Conservation (phyloP, 257 asterid genomes). For the Nicotiana undulata region DNA sequence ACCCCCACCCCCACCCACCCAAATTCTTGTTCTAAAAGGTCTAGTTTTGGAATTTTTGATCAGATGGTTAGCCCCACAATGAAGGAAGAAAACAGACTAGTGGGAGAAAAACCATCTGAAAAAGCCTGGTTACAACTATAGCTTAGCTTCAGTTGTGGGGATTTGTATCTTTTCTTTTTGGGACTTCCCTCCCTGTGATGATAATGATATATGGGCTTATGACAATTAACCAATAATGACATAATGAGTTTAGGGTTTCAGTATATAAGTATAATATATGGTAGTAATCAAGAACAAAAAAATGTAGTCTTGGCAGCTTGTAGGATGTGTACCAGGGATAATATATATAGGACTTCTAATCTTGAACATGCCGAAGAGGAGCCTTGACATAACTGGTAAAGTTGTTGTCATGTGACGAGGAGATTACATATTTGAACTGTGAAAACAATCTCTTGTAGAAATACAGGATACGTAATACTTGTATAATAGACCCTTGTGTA, state of each 20-base stretch:
- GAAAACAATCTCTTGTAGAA: too few species aligned
- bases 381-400: too few species aligned
- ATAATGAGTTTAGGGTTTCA: conserved; percentile 1
- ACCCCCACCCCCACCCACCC: background rate
- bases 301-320: conserved; percentile 34
- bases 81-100: conserved; percentile 5
- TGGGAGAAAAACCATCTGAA: conserved; percentile 23
- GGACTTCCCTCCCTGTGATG: background rate
- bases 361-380: background rate
- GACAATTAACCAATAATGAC: background rate
- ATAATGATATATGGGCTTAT: background rate
- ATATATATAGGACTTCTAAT: background rate
- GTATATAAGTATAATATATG: background rate
- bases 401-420: rapidly evolving
- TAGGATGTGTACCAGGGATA: conserved; percentile 10
- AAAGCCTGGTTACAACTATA: conserved; percentile 57
- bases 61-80: conserved; percentile 41
- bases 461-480: rapidly evolving
- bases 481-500: too few species aligned
- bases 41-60: conserved; percentile 23
- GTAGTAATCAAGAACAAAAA: background rate
- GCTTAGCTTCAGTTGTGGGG: conserved; percentile 54
- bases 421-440: too few species aligned
- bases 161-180: conserved; percentile 22
- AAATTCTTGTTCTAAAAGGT: background rate